Conservation (phyloP, 108 stramenopile species). For the Conticribra guillardii region DNA sequence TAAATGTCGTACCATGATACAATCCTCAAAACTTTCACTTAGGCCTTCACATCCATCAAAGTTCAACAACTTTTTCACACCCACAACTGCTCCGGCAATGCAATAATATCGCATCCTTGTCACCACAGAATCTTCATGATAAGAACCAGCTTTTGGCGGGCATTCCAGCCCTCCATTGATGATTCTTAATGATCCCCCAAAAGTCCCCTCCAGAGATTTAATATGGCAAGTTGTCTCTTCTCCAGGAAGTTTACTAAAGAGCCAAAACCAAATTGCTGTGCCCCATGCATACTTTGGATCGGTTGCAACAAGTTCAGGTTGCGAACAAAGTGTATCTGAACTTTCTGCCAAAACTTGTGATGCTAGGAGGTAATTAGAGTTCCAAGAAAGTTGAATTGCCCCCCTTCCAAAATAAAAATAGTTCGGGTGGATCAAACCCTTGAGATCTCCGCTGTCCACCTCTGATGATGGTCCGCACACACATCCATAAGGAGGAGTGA, state of each 20-base stretch:
- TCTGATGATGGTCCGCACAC: slow-evolving; percentile 49
- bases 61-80: slow-evolving; percentile 28
- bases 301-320: slow-evolving; percentile 48
- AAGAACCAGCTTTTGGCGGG: slow-evolving; percentile 25
- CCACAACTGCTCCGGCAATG: slow-evolving; percentile 35
- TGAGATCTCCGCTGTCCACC: slow-evolving; percentile 20
- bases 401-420: slow-evolving; percentile 44
- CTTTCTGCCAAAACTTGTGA: slow-evolving; percentile 41
- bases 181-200: slow-evolving; percentile 32
- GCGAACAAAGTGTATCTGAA: slow-evolving; percentile 36
- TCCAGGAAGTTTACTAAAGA: slow-evolving; percentile 27
- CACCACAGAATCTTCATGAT: slow-evolving; percentile 50
- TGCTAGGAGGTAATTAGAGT: slow-evolving; percentile 42
- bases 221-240: slow-evolving; percentile 40
- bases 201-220: slow-evolving; percentile 36
- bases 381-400: slow-evolving; percentile 46
- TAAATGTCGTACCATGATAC: slow-evolving; percentile 13
- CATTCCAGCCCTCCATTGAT: slow-evolving; percentile 48
- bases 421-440: slow-evolving; percentile 46
- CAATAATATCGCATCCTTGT: slow-evolving; percentile 46
- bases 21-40: slow-evolving; percentile 27
- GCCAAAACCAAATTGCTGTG: slow-evolving; percentile 51
- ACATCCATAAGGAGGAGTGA: slow-evolving; percentile 46
- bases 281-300: slow-evolving; percentile 54
- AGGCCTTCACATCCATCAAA: slow-evolving; percentile 47